A percentile compares a stretch with the other conserved stretches of the same genome.
Conservation (phyloP, 1,139 yeast species). For the Kodamaea sp. region DNA sequence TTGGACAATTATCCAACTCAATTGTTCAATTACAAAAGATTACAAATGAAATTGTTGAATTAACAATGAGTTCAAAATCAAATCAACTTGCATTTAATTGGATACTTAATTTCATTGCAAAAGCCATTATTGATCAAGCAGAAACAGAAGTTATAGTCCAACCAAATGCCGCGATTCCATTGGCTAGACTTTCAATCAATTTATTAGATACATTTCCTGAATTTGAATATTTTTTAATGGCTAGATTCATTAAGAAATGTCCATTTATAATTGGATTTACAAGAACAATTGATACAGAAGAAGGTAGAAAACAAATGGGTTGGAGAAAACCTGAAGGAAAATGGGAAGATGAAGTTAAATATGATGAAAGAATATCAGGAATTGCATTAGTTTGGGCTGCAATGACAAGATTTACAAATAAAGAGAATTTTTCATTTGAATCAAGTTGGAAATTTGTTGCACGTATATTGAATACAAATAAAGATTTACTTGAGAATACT, state of each 20-base stretch:
- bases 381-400: slow-evolving; percentile 79
- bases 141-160: slow-evolving; percentile 87
- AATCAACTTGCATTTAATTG: slow-evolving; percentile 58
- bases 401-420: slow-evolving; percentile 46
- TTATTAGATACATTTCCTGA: slow-evolving; percentile 60
- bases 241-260: slow-evolving; percentile 87
- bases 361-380: slow-evolving; percentile 84
- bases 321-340: slow-evolving; percentile 63
- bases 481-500: slow-evolving; percentile 51
- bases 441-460: slow-evolving; percentile 79
- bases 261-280: slow-evolving; percentile 83
- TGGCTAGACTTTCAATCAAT: slow-evolving; percentile 62
- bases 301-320: slow-evolving; percentile 83
- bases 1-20: slow-evolving; percentile 87
- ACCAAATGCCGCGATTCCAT: slow-evolving; percentile 74
- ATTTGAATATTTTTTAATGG: slow-evolving; percentile 61
- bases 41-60: slow-evolving; percentile 44
- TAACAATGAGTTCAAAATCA: slow-evolving; percentile 45
- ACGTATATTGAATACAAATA: slow-evolving; percentile 58
- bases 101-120: slow-evolving; percentile 78
- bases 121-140: slow-evolving; percentile 84
- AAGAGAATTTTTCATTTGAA: slow-evolving; percentile 20
- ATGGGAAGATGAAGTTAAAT: slow-evolving; percentile 77
- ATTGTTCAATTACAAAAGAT: slow-evolving; percentile 53
- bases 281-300: slow-evolving; percentile 72